Evolutionary conservation across 352 stramenopile genomes (phyloP).

Genomic region (Globisporangium paroecandrum): DNA sequence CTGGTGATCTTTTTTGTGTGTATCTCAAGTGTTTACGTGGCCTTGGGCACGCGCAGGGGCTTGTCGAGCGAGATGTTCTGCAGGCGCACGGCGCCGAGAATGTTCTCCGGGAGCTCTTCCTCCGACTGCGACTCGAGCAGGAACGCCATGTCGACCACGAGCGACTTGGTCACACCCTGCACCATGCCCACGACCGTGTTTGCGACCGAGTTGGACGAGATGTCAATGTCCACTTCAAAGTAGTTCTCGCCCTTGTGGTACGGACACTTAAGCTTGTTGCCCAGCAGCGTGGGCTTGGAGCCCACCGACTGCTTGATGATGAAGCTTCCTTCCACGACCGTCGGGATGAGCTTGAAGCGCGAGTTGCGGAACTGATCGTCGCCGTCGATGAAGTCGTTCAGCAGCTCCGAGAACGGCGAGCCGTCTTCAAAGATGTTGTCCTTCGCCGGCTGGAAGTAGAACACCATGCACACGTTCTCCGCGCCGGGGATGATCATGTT

Average conservation of each 20-base stretch:
- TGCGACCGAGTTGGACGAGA: constrained; percentile 90
- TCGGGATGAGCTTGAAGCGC: constrained; percentile 98
- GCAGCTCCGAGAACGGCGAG: constrained; percentile 84
- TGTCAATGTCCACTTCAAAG: constrained; percentile 96
- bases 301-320: constrained; percentile 95
- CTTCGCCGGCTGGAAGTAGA: constrained; percentile 81
- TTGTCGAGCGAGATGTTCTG: constrained; percentile 84
- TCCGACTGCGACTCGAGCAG: constrained; percentile 80
- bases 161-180: constrained; percentile 84
- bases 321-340: constrained; percentile 95
- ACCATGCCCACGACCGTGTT: constrained; percentile 88
- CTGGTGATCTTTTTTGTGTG: neutral
- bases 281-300: constrained; percentile 94
- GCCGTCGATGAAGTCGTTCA: constrained; percentile 92
- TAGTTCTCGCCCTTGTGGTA: constrained; percentile 90
- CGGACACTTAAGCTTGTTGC: constrained; percentile 94
- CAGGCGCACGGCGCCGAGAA: constrained; percentile 77
- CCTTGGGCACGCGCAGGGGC: constrained; percentile 46
- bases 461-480: constrained; percentile 79
- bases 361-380: constrained; percentile 94
- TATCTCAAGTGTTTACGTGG: neutral
- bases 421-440: constrained; percentile 86
- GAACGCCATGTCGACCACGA: constrained; percentile 89
- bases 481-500: constrained; percentile 87
- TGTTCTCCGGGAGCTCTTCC: constrained; percentile 83